Evolutionary conservation across 306 rosid species (phyloP).

Genomic region (Corylus avellana): DNA sequence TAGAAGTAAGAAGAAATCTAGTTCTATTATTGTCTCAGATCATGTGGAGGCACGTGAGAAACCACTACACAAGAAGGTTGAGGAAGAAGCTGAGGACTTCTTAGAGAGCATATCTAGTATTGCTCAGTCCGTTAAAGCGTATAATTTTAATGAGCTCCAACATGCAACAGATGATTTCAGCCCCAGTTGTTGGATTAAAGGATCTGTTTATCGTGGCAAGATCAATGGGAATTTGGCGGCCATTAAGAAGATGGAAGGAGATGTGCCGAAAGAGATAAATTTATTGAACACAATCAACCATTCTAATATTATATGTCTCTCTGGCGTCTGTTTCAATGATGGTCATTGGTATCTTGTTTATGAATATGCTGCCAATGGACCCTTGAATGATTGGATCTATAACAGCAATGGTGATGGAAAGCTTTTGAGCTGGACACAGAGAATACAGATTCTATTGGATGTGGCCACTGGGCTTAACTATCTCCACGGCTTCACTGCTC

Average conservation of each 20-base stretch:
- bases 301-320: constrained; percentile 74
- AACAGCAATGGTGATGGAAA: constrained; percentile 33
- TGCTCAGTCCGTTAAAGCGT: constrained; percentile 67
- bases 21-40: constrained; percentile 19
- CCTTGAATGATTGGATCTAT: constrained; percentile 72
- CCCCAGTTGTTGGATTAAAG: constrained; percentile 50
- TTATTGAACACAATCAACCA: constrained; percentile 69
- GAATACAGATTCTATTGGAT: constrained; percentile 71
- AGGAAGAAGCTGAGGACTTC: constrained; percentile 39
- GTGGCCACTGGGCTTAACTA: constrained; percentile 77
- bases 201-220: constrained; percentile 55
- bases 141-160: constrained; percentile 63
- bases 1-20: constrained; percentile 29
- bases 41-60: constrained; percentile 42
- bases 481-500: constrained; percentile 75
- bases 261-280: constrained; percentile 68
- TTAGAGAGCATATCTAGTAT: constrained; percentile 49
- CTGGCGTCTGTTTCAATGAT: constrained; percentile 68
- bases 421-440: constrained; percentile 65
- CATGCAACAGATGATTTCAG: constrained; percentile 68
- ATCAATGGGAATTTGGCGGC: constrained; percentile 69
- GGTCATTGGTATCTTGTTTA: constrained; percentile 81
- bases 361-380: constrained; percentile 76
- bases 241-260: constrained; percentile 63
- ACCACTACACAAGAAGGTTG: constrained; percentile 27